phyloP scores from a whole-genome alignment of 176 grass and related monocot genomes.

The Alloteropsis semialata region DNA sequence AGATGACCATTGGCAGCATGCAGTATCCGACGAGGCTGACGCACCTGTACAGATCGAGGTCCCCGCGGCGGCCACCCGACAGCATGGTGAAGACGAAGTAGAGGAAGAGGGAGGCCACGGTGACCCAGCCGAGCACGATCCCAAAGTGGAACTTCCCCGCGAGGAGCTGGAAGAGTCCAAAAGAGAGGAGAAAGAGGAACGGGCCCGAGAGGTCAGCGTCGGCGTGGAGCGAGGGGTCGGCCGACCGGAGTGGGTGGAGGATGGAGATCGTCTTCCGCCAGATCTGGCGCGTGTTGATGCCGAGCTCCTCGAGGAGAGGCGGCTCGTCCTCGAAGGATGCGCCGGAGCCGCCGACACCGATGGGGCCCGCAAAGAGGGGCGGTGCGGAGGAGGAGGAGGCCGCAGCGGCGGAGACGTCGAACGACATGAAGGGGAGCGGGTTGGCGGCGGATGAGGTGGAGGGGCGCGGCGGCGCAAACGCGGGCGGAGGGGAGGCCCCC shows the following conservation, averaged over 20 bases:
- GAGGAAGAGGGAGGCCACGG: conserved; percentile 78
- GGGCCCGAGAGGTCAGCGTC: conserved; percentile 92
- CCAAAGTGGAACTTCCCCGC: conserved; percentile 96
- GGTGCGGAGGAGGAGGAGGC: conserved; percentile 58
- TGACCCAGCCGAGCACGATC: conserved; percentile 94
- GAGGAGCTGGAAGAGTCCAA: conserved; percentile 92
- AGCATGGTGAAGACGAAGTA: conserved; percentile 93
- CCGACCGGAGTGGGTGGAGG: conserved; percentile 80
- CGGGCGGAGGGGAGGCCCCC: conserved; percentile 32
- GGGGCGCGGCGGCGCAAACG: conserved; percentile 72
- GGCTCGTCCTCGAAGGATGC: conserved; percentile 85
- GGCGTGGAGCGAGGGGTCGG: conserved; percentile 68
- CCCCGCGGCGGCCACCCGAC: conserved; percentile 68
- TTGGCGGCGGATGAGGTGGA: conserved; percentile 47
- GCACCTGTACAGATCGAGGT: conserved; percentile 85
- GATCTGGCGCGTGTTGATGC: conserved; percentile 99
- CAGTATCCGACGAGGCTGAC: conserved; percentile 92
- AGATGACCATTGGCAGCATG: conserved; percentile 99
- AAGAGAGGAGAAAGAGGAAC: conserved; percentile 85
- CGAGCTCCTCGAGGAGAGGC: conserved; percentile 93
- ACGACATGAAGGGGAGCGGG: conserved; percentile 93
- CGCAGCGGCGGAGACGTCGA: conserved; percentile 55
- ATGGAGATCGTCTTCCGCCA: conserved; percentile 94
- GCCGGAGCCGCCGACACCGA: conserved; percentile 35
- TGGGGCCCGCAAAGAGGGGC: conserved; percentile 59